These are phyloP conservation scores for Podospora comata DNA, from an alignment of 495 filamentous ascomycete genomes.

Conservation along the genomic window DNA sequence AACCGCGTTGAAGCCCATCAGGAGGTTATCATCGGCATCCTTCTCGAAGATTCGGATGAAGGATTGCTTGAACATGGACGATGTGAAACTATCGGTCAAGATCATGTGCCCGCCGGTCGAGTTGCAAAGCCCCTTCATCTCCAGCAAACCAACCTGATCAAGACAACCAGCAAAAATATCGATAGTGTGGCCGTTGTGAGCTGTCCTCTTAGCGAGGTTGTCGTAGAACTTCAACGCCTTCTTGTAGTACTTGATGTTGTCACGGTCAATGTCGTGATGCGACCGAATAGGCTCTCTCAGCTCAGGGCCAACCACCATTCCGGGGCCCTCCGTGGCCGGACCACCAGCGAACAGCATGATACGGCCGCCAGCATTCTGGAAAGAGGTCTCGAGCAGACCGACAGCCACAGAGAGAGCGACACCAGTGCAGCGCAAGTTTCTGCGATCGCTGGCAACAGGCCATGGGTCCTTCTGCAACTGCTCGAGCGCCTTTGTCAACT, in stretches of 20 bases:
- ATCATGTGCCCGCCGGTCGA: conserved; percentile 98
- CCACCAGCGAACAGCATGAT: conserved; percentile 98
- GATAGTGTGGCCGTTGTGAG: conserved; percentile 95
- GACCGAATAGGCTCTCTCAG: conserved; percentile 95
- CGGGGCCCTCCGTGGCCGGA: conserved; percentile 92
- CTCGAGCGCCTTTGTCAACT: conserved; percentile 95
- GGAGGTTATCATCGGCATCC: conserved; percentile 85
- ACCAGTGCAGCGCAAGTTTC: conserved; percentile 89
- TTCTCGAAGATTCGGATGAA: conserved; percentile 98
- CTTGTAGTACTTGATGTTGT: conserved; percentile 99
- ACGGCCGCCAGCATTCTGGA: conserved; percentile 89
- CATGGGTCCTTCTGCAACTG: conserved; percentile 97
- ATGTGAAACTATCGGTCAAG: conserved; percentile 96
- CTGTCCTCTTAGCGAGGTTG: conserved; percentile 88
- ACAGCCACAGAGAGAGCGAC: conserved; percentile 94
- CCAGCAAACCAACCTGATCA: conserved; percentile 94
- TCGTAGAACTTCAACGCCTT: conserved; percentile 99
- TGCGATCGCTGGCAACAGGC: conserved; percentile 93
- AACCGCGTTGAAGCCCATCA: conserved; percentile 98
- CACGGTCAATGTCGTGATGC: conserved; percentile 97
- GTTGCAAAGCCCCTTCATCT: conserved; percentile 98
- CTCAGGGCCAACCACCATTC: conserved; percentile 96
- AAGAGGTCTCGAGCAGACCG: conserved; percentile 87
- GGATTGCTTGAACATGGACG: conserved; percentile 99
- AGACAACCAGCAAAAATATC: conserved; percentile 98